Conservation (phyloP, 768 basidiomycete genomes). For the Boletus coccyginus region DNA sequence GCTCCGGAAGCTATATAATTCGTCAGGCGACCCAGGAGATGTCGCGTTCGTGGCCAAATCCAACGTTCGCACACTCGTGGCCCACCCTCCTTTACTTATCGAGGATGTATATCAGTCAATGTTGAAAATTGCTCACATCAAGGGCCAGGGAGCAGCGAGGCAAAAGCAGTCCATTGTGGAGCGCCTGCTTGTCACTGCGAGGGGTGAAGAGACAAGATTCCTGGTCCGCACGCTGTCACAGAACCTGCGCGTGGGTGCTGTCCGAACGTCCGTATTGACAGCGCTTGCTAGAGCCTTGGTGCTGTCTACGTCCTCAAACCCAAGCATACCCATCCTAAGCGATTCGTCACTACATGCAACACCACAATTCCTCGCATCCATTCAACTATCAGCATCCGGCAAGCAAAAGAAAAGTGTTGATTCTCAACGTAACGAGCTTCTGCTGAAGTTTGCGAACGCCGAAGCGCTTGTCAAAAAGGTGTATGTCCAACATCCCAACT, state of each 20-base stretch:
- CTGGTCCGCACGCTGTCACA: constrained; percentile 71
- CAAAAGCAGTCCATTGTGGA: constrained; percentile 78
- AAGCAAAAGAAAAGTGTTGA: constrained; percentile 33
- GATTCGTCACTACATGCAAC: constrained; percentile 31
- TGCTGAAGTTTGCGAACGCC: constrained; percentile 48
- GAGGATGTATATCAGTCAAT: constrained; percentile 65
- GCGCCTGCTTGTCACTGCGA: constrained; percentile 77
- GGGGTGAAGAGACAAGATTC: constrained; percentile 86
- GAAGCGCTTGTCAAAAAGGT: constrained; percentile 67
- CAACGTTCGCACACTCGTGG: constrained; percentile 67
- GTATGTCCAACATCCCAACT: constrained; percentile 77
- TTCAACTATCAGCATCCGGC: constrained; percentile 13
- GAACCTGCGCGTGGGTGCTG: constrained; percentile 86
- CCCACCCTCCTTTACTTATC: constrained; percentile 66
- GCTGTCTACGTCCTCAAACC: constrained; percentile 44
- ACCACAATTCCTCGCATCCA: constrained; percentile 17
- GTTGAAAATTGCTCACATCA: constrained; percentile 61
- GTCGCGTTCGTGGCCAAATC: constrained; percentile 84
- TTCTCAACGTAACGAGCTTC: constrained; percentile 35
- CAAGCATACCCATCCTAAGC: constrained; percentile 15
- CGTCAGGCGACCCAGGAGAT: constrained; percentile 82
- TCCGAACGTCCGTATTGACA: constrained; percentile 75
- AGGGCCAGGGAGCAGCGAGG: constrained; percentile 73
- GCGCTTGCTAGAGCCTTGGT: constrained; percentile 79
- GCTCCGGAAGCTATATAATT: constrained; percentile 64